Conservation (phyloP, 257 asterid species). For the Capsicum baccatum region DNA sequence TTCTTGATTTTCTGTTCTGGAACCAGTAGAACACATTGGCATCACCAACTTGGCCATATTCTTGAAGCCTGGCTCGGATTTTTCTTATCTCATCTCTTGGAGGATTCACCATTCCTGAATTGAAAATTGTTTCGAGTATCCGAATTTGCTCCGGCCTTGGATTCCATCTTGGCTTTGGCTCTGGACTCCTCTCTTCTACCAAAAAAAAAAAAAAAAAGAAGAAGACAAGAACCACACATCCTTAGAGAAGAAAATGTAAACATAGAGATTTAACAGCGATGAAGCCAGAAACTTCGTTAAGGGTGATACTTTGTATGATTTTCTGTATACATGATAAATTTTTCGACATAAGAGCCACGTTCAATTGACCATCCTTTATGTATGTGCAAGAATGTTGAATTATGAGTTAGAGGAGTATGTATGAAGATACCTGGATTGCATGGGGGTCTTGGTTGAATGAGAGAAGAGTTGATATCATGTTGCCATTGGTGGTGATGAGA, state of each 20-base stretch:
- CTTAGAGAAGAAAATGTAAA: not conserved
- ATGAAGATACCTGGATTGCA: slow-evolving; percentile 38
- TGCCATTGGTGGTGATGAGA: slow-evolving; percentile 70
- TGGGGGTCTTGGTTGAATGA: slow-evolving; percentile 41
- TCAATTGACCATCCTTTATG: too few species aligned
- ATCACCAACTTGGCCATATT: slow-evolving; percentile 93
- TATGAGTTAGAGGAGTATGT: not conserved
- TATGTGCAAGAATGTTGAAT: not conserved
- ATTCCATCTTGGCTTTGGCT: slow-evolving; percentile 98
- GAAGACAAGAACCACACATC: not conserved
- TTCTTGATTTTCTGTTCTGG: slow-evolving; percentile 91
- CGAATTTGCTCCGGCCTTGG: slow-evolving; percentile 94
- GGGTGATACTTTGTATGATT: too few species aligned
- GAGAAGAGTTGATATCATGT: slow-evolving; percentile 61
- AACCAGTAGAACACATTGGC: slow-evolving; percentile 99
- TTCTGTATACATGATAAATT: too few species aligned
- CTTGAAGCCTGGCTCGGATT: slow-evolving; percentile 84
- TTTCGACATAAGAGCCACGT: too few species aligned
- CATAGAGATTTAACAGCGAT: not conserved
- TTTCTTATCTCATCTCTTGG: slow-evolving; percentile 88
- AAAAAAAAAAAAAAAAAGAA: not conserved
- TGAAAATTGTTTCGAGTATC: slow-evolving; percentile 83
- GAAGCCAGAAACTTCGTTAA: too few species aligned
- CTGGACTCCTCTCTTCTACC: slow-evolving; percentile 67
- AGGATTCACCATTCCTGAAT: slow-evolving; percentile 97